Conservation (phyloP, 2,329 filamentous ascomycete genomes). For the Alternaria tenuissima region DNA sequence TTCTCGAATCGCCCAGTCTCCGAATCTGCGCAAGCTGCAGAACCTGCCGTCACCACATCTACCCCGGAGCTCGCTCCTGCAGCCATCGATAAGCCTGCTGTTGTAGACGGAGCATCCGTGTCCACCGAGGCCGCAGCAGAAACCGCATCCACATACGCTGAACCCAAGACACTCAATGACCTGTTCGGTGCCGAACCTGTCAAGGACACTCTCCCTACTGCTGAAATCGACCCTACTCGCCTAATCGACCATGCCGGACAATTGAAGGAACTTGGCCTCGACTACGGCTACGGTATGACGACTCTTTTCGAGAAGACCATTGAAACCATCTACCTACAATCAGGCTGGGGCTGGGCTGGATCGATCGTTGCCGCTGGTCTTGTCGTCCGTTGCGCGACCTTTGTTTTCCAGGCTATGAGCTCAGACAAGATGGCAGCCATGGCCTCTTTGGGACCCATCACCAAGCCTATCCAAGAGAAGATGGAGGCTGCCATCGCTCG, state of each 20-base stretch:
- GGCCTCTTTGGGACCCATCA: conserved; percentile 66
- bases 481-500: conserved; percentile 57
- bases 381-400: conserved; percentile 69
- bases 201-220: conserved; percentile 23
- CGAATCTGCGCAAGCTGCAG: conserved; percentile 17
- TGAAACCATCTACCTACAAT: conserved; percentile 82
- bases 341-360: conserved; percentile 82
- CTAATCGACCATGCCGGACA: conserved; percentile 83
- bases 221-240: conserved; percentile 55
- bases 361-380: conserved; percentile 73
- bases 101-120: conserved; percentile 36
- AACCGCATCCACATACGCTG: conserved; percentile 11
- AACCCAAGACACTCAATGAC: conserved; percentile 31
- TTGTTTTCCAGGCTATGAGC: conserved; percentile 67
- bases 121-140: conserved; percentile 15
- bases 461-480: conserved; percentile 64
- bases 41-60: conserved; percentile 38
- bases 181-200: conserved; percentile 27
- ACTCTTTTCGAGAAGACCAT: conserved; percentile 75
- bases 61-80: conserved; percentile 49
- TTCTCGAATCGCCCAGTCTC: conserved; percentile 26
- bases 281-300: conserved; percentile 86
- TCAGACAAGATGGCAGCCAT: conserved; percentile 70
- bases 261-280: conserved; percentile 80
- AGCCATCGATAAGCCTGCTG: conserved; percentile 42